phyloP scores from a whole-genome alignment of 2,329 filamentous ascomycete species.

The Exutisphaerella laricina region DNA sequence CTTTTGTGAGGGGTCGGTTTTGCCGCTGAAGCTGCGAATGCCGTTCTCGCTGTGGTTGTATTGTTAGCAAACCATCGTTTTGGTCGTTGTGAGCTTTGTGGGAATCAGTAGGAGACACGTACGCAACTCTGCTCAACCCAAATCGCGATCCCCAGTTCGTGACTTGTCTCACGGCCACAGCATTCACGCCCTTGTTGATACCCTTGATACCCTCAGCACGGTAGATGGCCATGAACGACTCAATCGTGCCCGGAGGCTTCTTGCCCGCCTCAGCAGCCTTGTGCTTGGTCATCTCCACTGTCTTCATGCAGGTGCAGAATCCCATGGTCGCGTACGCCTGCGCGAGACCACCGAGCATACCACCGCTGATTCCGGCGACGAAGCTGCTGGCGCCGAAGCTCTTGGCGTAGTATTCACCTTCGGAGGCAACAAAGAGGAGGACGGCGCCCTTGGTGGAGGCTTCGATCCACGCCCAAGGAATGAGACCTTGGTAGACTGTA shows the following conservation, averaged over 20 bases:
- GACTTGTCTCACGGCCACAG: slow-evolving; percentile 96
- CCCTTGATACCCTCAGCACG: slow-evolving; percentile 86
- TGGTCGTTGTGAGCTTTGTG: too few relatives aligned
- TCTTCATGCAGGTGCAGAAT: slow-evolving; percentile 99
- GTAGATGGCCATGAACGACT: slow-evolving; percentile 97
- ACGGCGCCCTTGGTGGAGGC: slow-evolving; percentile 99
- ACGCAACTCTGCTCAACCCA: slow-evolving; percentile 80
- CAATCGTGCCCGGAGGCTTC: slow-evolving; percentile 83
- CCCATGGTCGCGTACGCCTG: slow-evolving; percentile 99
- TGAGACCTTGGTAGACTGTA: slow-evolving; percentile 96
- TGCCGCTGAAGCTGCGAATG: slow-evolving; percentile 72
- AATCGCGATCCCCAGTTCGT: slow-evolving; percentile 99
- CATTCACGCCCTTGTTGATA: slow-evolving; percentile 98
- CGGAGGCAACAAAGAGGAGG: slow-evolving; percentile 96
- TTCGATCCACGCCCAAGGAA: slow-evolving; percentile 99
- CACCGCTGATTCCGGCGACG: slow-evolving; percentile 78
- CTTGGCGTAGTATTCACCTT: slow-evolving; percentile 92
- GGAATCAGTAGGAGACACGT: slow-evolving; percentile 18
- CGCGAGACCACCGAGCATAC: slow-evolving; percentile 89
- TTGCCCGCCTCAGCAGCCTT: slow-evolving; percentile 80
- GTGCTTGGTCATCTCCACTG: slow-evolving; percentile 98
- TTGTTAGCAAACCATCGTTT: slow-evolving; percentile 6
- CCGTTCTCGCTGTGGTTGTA: slow-evolving; percentile 57
- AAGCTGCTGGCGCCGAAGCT: slow-evolving; percentile 75
- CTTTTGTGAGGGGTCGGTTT: slow-evolving; percentile 67